Evolutionary conservation across 129 eudicot genomes (phyloP), one percentile per base, ranked within the genome.

Genomic region (Flaveria trinervia): DNA sequence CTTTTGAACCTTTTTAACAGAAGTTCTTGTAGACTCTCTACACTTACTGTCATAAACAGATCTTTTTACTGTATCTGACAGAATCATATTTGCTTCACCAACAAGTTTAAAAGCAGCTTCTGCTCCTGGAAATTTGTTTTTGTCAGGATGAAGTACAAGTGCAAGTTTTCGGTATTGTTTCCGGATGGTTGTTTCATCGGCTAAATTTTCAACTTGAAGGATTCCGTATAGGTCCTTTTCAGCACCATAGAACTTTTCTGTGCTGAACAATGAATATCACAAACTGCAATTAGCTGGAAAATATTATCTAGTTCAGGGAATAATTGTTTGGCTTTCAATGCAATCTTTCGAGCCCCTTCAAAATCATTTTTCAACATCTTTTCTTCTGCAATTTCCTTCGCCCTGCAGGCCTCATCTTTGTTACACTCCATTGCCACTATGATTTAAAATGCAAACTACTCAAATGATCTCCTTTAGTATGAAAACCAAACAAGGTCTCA

Each of bases 41-140:
- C 74, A 79, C 68, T 82, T 91, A 23, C 50, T 50, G 70, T 94
- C 99, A 76, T 87, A 85, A n/a, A 83, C 11, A 65, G 79, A 66
- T 68, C 95, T 83, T 81, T 86, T 91, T 15, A 60, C 83, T 72
- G 76, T 82, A 55, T 94, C 97, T 7, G 91, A 86, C 41, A 91
- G 94, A 60, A 89, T 76, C 72, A 75, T 82, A 76, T 89, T 84
- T 67, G 99, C 97, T 80, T 94, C 97, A 65, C 93, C 95, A 52
- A 91, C 82, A 71, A 94, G 83, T 84, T 91, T 94, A 79, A 94
- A 94, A 71, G 99, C 99, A 75, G 96, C 90, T 88, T 94, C 97
- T 54, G 99, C 99, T 18, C 99, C 99, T 12, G 92, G 86, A 55
- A 87, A 89, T 60, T 89, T 86, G 83, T 94, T 94, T 82, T 94